These are phyloP conservation scores for Prunus mira DNA, from an alignment of 306 rosid species.

Conservation along the genomic window DNA sequence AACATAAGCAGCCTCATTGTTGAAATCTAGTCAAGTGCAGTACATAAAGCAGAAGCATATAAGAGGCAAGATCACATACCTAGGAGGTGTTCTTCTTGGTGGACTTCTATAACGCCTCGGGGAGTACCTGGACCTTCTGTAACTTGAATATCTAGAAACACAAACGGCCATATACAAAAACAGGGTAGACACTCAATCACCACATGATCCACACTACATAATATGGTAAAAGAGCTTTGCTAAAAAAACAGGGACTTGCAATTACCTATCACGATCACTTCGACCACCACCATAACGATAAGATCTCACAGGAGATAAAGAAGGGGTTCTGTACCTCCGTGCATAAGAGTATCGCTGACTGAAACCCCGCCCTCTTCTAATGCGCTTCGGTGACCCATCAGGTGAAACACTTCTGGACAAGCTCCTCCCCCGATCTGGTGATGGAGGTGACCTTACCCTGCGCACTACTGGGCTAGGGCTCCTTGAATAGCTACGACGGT, in stretches of 20 bases:
- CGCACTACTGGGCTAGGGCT: slow-evolving; percentile 76
- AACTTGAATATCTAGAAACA: slow-evolving; percentile 56
- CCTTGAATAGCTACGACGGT: slow-evolving; percentile 75
- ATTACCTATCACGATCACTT: slow-evolving; percentile 76
- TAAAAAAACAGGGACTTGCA: neutral
- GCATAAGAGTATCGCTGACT: slow-evolving; percentile 94
- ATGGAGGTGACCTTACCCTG: slow-evolving; percentile 61
- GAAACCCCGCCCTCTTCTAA: slow-evolving; percentile 95
- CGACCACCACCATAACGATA: slow-evolving; percentile 89
- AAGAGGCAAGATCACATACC: slow-evolving; percentile 40
- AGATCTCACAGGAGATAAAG: slow-evolving; percentile 81
- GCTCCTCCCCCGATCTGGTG: slow-evolving; percentile 57
- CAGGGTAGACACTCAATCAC: neutral
- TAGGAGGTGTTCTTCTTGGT: slow-evolving; percentile 76
- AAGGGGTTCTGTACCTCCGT: slow-evolving; percentile 88
- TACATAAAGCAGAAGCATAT: neutral
- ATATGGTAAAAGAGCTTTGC: neutral
- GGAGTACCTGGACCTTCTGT: slow-evolving; percentile 84
- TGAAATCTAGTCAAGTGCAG: neutral
- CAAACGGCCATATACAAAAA: slow-evolving; percentile 2
- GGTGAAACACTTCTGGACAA: slow-evolving; percentile 86
- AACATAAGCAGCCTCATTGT: neutral
- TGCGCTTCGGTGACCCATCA: slow-evolving; percentile 80
- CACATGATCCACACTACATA: neutral
- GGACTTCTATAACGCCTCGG: slow-evolving; percentile 95